Evolutionary conservation across 805 yeast species (phyloP), one percentile per base, ranked within the genome.

Genomic region (Candida suzukii): DNA sequence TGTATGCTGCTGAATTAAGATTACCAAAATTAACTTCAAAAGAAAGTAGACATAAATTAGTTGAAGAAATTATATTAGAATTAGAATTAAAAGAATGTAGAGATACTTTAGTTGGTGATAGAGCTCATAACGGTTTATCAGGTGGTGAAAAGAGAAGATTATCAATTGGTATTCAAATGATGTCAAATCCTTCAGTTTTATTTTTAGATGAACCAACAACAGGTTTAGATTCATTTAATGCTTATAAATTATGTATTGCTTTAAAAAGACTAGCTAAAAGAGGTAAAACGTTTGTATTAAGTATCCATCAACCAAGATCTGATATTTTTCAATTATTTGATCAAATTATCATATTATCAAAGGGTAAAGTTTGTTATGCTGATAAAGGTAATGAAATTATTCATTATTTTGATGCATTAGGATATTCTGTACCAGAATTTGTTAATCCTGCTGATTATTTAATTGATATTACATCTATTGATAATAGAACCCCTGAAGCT

Each of bases 181-280:
- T 87, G 37, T 74, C 84, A 6, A 83, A 79, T 47, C 95, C 95
- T 0, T 76, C 88, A 0, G 64, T 87, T 2, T 60, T 88, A 45
- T 86, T 86, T 51, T 60, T 87, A 34, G 96, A 87, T 57, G 95
- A 87, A 51, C 95, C 95, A 6, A 87, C 95, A 1, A 86, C 95
- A 0, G 95, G 95, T 0, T 62, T 87, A 27, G 95, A 87, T 58
- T 80, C 95, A 5, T 78, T 77, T 46, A 79, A 88, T 12, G 90
- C 95, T 0, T 74, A 70, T 47, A 63, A 78, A 42, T 65, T 87
- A 28, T 73, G 87, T 14, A 64, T 71, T 35, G 76, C 86, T 0
- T 68, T 88, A 41, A 74, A 77, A 48, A 68, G 73, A 42, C 64
- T 82, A 28, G 78, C 85, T 0, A 56, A 56, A 35, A 58, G 63